Evolutionary conservation across 1,139 yeast genomes (phyloP), one percentile per base, ranked within the genome.

Genomic region (Suhomyces taliae): DNA sequence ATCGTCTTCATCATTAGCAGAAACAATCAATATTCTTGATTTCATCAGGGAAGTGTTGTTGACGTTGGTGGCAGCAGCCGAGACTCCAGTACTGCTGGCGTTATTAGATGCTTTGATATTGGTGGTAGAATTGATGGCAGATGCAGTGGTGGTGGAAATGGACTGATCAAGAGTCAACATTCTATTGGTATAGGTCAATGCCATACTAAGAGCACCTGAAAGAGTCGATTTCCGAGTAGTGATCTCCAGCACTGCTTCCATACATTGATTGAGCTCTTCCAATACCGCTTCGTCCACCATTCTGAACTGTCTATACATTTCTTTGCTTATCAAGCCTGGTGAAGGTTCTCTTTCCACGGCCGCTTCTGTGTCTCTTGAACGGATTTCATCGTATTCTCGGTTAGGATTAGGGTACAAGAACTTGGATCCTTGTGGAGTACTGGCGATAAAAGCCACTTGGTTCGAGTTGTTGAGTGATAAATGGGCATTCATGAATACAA

Each of bases 221-320:
- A 90, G 69, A 1, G 89, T 80, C 6, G 76, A 69, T 12, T 50
- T 46, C 53, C 64, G 50, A 34, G 54, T 45, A 47, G 54, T 49
- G 45, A 52, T 49, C n/a, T 42, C 44, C 24, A 56, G 48, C 24
- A 65, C 51, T 8, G 71, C 67, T 7, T 64, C 61, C 24, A 88
- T 60, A 27, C 83, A 67, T 2, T 62, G 60, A 47, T 82, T 79
- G 36, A 91, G 64, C 46, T 83, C 84, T 37, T 76, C 76, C n/a
- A 90, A 64, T 1, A 91, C 85, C 0, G 84, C 73, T 47, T 89
- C 95, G 62, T 91, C 96, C 34, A 93, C 87, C 42, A 82, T 76
- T 52, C 88, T 76, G 60, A 93, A 93, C 62, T 90, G 96, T 54
- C 97, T 71, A 62, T 93, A 91, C 90, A 93, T 90, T 48, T 69